Conservation (phyloP, 1,139 yeast genomes). For the Yamadazyma atmosphaerica region DNA sequence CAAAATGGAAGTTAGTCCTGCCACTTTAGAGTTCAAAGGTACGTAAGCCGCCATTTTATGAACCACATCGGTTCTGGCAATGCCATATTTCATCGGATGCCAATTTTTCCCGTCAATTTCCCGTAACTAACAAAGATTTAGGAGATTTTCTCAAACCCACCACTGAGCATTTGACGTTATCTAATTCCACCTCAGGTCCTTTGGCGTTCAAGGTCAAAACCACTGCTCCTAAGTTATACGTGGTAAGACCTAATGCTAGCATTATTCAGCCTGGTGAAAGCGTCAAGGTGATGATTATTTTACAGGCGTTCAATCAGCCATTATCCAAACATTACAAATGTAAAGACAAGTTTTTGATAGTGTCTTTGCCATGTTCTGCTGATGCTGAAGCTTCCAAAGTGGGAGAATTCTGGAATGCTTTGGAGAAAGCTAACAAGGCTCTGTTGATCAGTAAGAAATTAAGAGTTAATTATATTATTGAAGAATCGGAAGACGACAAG, state of each 20-base stretch:
- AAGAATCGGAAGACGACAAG: slow-evolving; percentile 24
- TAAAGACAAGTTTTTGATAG: slow-evolving; percentile 89
- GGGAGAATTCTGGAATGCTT: slow-evolving; percentile 69
- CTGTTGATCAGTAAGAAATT: slow-evolving; percentile 72
- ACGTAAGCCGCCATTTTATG: slow-evolving; percentile 47
- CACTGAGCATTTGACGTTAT: slow-evolving; percentile 66
- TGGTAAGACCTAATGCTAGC: slow-evolving; percentile 95
- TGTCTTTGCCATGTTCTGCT: slow-evolving; percentile 75
- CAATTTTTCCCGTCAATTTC: too few species aligned
- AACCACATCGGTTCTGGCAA: too few species aligned
- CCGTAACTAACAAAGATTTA: slow-evolving; percentile 16
- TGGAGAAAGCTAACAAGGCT: slow-evolving; percentile 63
- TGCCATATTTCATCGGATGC: too few species aligned
- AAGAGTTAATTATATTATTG: slow-evolving; percentile 64
- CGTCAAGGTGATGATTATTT: slow-evolving; percentile 74
- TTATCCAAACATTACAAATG: slow-evolving; percentile 74
- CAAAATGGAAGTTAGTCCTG: slow-evolving; percentile 63
- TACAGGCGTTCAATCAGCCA: slow-evolving; percentile 79
- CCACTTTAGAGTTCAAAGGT: slow-evolving; percentile 70
- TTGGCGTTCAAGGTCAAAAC: slow-evolving; percentile 95
- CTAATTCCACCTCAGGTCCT: slow-evolving; percentile 62
- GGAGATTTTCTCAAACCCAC: slow-evolving; percentile 75
- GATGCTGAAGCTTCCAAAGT: slow-evolving; percentile 53
- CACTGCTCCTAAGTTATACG: slow-evolving; percentile 94
- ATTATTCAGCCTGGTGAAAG: slow-evolving; percentile 73